phyloP scores from a whole-genome alignment of 148 eudicot species.

The Camellia sinensis region DNA sequence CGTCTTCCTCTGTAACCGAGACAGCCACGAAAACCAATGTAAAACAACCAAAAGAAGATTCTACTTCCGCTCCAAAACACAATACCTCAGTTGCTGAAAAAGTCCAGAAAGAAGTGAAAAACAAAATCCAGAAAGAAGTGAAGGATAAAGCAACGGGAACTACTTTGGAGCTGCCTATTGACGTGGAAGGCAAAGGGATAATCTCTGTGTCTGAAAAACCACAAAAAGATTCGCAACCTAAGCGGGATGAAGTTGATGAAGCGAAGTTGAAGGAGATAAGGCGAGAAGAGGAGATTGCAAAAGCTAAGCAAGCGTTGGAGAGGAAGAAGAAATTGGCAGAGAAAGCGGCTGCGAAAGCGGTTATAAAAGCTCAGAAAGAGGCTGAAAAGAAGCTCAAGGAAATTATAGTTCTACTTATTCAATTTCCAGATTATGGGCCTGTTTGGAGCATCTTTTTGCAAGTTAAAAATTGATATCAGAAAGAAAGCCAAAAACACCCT shows the following conservation, averaged over 20 bases:
- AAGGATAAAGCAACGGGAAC: conserved; percentile 33
- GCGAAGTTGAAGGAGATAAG: conserved; percentile 61
- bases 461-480: too few species aligned
- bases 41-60: conserved; percentile 53
- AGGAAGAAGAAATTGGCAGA: conserved; percentile 88
- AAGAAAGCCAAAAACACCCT: too few species aligned
- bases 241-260: conserved; percentile 46
- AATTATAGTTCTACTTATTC: conserved; percentile 12
- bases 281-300: conserved; percentile 78
- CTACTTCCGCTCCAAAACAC: conserved; percentile 16
- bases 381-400: conserved; percentile 94
- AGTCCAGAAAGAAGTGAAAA: conserved; percentile 26
- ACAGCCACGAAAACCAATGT: conserved; percentile 25
- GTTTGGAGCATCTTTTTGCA: too few species aligned
- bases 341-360: conserved; percentile 88
- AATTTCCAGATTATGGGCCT: neutral
- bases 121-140: conserved; percentile 36
- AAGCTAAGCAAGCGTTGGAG: conserved; percentile 71
- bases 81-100: conserved; percentile 35
- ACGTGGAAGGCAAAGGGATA: conserved; percentile 40
- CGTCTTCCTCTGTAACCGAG: conserved; percentile 31
- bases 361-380: conserved; percentile 78
- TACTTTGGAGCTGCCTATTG: conserved; percentile 22
- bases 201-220: conserved; percentile 34
- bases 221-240: conserved; percentile 28